A percentile compares a stretch with the other conserved stretches of the same genome.
phyloP scores from a whole-genome alignment of 768 basidiomycete species.

The Boletus reticulatus region DNA sequence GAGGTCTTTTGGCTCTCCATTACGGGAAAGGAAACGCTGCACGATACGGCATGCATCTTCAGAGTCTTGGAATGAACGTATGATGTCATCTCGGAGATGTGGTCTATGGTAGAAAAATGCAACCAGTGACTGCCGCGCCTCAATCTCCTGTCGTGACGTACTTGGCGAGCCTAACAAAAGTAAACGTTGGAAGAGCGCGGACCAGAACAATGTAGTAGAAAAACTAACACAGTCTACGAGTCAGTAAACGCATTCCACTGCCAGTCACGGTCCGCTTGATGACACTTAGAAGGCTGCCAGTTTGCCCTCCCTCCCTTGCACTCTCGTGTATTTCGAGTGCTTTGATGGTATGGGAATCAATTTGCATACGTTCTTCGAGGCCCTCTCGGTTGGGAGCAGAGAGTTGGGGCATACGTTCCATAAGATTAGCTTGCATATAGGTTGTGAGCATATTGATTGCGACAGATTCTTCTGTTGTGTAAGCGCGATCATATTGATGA shows the following conservation, averaged over 20 bases:
- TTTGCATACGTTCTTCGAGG: slow-evolving; percentile 67
- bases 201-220: neutral
- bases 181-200: slow-evolving; percentile 13
- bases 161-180: slow-evolving; percentile 72
- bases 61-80: slow-evolving; percentile 48
- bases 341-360: slow-evolving; percentile 85
- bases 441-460: slow-evolving; percentile 63
- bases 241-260: slow-evolving; percentile 72
- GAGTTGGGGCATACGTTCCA: slow-evolving; percentile 76
- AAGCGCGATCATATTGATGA: slow-evolving; percentile 3
- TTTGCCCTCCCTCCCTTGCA: slow-evolving; percentile 65
- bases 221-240: slow-evolving; percentile 73
- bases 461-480: slow-evolving; percentile 42
- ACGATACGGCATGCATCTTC: slow-evolving; percentile 76
- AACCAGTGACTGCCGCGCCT: slow-evolving; percentile 73
- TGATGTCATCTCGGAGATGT: slow-evolving; percentile 64
- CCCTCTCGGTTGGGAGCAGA: slow-evolving; percentile 57
- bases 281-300: slow-evolving; percentile 71
- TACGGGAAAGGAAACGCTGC: slow-evolving; percentile 70
- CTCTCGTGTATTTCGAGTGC: slow-evolving; percentile 84
- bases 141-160: slow-evolving; percentile 70
- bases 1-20: slow-evolving; percentile 66
- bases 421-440: slow-evolving; percentile 63
- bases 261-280: slow-evolving; percentile 77
- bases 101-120: slow-evolving; percentile 61